phyloP scores from a whole-genome alignment of 495 filamentous ascomycete species.

The Neurospora sp. region DNA sequence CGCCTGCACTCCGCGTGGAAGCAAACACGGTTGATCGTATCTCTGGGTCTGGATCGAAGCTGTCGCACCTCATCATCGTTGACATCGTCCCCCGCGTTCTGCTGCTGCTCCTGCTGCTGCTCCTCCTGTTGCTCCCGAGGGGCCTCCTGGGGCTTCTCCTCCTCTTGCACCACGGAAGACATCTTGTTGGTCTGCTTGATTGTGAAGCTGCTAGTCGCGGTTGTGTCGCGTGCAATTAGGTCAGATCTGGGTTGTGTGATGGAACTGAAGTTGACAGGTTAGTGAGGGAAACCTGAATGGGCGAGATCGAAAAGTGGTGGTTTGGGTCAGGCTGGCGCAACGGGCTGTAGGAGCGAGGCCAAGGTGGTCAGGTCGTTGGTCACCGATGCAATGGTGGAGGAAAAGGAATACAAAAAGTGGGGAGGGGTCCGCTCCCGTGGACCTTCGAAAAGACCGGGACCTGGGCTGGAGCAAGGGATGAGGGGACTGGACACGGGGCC shows the following conservation, averaged over 20 bases:
- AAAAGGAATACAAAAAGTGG: not conserved
- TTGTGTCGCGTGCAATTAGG: not conserved
- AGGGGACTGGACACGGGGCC: not conserved
- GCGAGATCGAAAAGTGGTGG: not conserved
- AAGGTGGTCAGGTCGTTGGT: not conserved
- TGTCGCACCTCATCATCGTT: conserved; percentile 38
- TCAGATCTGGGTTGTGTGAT: not conserved
- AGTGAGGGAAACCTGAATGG: not conserved
- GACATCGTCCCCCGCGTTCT: conserved; percentile 28
- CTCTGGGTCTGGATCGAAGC: not conserved
- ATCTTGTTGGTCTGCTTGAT: conserved; percentile 4
- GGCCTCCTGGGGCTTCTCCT: conserved; percentile 20
- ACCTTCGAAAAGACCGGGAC: not conserved
- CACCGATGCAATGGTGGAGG: not conserved
- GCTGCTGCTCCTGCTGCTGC: conserved; percentile 12
- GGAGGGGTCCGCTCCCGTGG: not conserved
- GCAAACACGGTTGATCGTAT: not conserved
- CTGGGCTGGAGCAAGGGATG: not conserved
- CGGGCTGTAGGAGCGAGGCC: not conserved
- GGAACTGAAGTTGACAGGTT: not conserved
- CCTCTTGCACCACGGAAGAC: conserved; percentile 16
- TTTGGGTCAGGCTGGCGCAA: not conserved
- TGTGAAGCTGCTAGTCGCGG: not conserved
- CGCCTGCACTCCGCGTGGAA: not conserved
- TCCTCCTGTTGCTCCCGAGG: not conserved